These are phyloP conservation scores for Baorangia bicolor DNA, from an alignment of 768 basidiomycete species.

Conservation along the genomic window DNA sequence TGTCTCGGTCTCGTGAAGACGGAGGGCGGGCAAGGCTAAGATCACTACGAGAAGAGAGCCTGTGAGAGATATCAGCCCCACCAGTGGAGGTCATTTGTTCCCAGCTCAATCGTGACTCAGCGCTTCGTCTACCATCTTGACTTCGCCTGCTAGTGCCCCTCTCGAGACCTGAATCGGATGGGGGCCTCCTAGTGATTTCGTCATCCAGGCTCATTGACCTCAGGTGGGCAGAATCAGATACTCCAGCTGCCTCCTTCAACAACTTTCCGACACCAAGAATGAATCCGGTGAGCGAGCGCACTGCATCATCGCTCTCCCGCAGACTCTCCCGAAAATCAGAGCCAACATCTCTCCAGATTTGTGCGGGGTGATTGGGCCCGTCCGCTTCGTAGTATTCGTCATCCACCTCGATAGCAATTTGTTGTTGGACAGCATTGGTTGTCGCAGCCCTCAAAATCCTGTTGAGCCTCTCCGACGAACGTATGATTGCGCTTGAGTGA, in stretches of 20 bases:
- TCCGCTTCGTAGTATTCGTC: slow-evolving; percentile 35
- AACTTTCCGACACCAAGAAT: slow-evolving; percentile 73
- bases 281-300: slow-evolving; percentile 72
- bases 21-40: slow-evolving; percentile 23
- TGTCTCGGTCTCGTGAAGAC: slow-evolving; percentile 28
- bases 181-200: slow-evolving; percentile 37
- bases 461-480: slow-evolving; percentile 67
- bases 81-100: slow-evolving; percentile 31
- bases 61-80: slow-evolving; percentile 26
- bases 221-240: slow-evolving; percentile 35
- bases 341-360: slow-evolving; percentile 68
- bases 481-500: slow-evolving; percentile 62
- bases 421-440: slow-evolving; percentile 61
- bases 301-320: slow-evolving; percentile 74
- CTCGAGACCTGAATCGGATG: slow-evolving; percentile 35
- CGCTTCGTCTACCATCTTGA: slow-evolving; percentile 56
- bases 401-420: slow-evolving; percentile 74
- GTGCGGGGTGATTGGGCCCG: slow-evolving; percentile 40
- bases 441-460: slow-evolving; percentile 55
- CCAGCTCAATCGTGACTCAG: slow-evolving; percentile 48
- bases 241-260: slow-evolving; percentile 51
- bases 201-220: slow-evolving; percentile 59
- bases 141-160: slow-evolving; percentile 45
- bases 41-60: slow-evolving; percentile 28
- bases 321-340: slow-evolving; percentile 71